Conservation (phyloP, 768 basidiomycete species). For the Chalciporus chontae region DNA sequence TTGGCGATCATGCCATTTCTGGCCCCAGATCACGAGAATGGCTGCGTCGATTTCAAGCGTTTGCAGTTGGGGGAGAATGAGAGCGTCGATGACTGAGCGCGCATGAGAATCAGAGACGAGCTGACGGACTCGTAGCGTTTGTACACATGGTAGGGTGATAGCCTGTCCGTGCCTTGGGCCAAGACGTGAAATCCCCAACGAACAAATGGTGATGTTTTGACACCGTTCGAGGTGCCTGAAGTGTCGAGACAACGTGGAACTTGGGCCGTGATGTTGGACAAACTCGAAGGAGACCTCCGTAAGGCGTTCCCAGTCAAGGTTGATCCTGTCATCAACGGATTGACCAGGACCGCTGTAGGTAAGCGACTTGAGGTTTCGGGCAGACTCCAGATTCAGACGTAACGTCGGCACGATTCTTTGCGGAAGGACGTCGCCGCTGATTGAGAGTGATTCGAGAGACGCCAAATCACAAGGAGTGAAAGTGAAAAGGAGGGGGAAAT, state of each 20-base stretch:
- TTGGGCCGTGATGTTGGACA: constrained; percentile 1
- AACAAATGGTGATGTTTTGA: constrained; percentile 19
- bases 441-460: constrained; percentile 12
- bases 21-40: neutral
- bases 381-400: constrained; percentile 6
- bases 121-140: constrained; percentile 16
- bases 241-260: constrained; percentile 4
- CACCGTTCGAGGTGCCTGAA: constrained; percentile 9
- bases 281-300: constrained; percentile 13
- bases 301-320: constrained; percentile 12
- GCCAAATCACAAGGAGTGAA: constrained; percentile 15
- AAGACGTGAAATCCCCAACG: constrained; percentile 11
- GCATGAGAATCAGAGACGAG: constrained; percentile 1
- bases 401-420: neutral
- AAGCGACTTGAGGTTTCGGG: constrained; percentile 16
- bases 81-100: constrained; percentile 3
- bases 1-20: constrained; percentile 7
- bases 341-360: constrained; percentile 7
- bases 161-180: neutral
- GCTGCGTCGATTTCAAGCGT: constrained; percentile 19
- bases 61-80: constrained; percentile 17
- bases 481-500: constrained; percentile 14
- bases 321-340: neutral
- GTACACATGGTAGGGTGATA: constrained; percentile 11
- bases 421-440: constrained; percentile 3